Evolutionary conservation across 2,329 filamentous ascomycete genomes (phyloP).

Genomic region (Rhexocercosporidium sp.): DNA sequence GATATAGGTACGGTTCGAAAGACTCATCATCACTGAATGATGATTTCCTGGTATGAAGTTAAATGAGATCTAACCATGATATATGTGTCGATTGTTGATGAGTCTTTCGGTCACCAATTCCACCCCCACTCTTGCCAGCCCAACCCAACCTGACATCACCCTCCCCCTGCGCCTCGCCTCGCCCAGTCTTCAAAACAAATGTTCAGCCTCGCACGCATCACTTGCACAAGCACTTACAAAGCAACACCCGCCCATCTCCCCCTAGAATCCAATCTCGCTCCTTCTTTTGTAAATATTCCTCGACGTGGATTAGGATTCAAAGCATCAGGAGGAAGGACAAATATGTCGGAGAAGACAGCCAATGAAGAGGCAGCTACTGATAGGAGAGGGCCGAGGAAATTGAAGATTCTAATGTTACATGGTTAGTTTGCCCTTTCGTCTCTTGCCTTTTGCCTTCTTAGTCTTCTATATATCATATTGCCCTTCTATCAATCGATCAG

Average conservation of each 20-base stretch:
- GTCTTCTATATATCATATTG: neutral
- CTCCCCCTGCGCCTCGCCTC: neutral
- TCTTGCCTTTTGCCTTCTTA: slow-evolving; percentile 6
- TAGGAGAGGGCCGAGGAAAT: slow-evolving; percentile 27
- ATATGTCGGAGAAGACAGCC: slow-evolving; percentile 18
- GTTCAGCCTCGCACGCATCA: neutral
- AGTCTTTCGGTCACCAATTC: slow-evolving; percentile 1
- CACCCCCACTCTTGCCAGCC: neutral
- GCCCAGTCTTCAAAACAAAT: neutral
- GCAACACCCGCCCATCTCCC: neutral
- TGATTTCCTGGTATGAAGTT: no score
- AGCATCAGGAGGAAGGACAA: neutral
- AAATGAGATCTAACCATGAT: neutral
- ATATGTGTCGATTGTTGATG: neutral
- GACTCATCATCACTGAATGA: no score
- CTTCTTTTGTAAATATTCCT: no score
- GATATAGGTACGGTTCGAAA: no score
- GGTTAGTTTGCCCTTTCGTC: slow-evolving; percentile 50
- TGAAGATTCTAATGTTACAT: slow-evolving; percentile 80
- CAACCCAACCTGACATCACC: neutral
- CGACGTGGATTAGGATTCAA: neutral
- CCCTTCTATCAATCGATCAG: neutral
- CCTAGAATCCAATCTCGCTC: neutral
- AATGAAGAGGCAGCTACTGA: slow-evolving; percentile 17
- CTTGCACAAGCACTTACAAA: neutral